Evolutionary conservation across 2,329 filamentous ascomycete species (phyloP).

Genomic region (Colletotrichum musicola): DNA sequence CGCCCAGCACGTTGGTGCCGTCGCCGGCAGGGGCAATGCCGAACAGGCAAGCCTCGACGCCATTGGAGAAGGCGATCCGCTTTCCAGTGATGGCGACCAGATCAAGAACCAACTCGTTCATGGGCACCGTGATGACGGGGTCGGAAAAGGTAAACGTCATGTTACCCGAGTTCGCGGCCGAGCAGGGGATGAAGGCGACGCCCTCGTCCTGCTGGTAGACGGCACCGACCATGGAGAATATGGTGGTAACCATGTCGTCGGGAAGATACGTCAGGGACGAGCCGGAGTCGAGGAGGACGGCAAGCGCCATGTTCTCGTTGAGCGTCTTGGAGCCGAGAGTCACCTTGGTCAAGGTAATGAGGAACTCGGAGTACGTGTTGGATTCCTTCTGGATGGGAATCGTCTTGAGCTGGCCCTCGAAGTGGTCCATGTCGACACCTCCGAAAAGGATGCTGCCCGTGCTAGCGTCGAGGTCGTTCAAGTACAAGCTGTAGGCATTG

Average conservation of each 20-base stretch:
- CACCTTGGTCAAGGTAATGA: conserved; percentile 76
- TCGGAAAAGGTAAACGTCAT: conserved; percentile 68
- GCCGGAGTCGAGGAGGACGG: conserved; percentile 79
- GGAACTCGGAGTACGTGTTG: conserved; percentile 71
- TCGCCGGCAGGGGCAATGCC: conserved; percentile 71
- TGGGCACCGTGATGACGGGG: conserved; percentile 65
- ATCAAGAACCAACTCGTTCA: conserved; percentile 72
- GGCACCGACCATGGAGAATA: conserved; percentile 71
- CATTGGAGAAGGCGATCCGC: conserved; percentile 65
- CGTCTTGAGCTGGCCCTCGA: conserved; percentile 71
- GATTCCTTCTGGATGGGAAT: conserved; percentile 72
- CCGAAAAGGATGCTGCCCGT: conserved; percentile 80
- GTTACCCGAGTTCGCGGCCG: conserved; percentile 55
- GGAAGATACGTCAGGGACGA: conserved; percentile 77
- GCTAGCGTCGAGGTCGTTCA: conserved; percentile 77
- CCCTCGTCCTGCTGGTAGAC: conserved; percentile 65
- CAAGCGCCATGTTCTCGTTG: conserved; percentile 64
- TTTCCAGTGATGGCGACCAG: conserved; percentile 60
- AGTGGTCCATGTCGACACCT: conserved; percentile 77
- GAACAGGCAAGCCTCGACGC: conserved; percentile 72
- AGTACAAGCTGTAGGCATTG: conserved; percentile 80
- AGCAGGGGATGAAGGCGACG: conserved; percentile 73
- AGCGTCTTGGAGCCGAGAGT: conserved; percentile 57
- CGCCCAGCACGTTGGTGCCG: conserved; percentile 74
- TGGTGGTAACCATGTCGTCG: conserved; percentile 61